Evolutionary conservation across 352 stramenopile genomes (phyloP).

Genomic region (Phytophthora macrochlamydospora): DNA sequence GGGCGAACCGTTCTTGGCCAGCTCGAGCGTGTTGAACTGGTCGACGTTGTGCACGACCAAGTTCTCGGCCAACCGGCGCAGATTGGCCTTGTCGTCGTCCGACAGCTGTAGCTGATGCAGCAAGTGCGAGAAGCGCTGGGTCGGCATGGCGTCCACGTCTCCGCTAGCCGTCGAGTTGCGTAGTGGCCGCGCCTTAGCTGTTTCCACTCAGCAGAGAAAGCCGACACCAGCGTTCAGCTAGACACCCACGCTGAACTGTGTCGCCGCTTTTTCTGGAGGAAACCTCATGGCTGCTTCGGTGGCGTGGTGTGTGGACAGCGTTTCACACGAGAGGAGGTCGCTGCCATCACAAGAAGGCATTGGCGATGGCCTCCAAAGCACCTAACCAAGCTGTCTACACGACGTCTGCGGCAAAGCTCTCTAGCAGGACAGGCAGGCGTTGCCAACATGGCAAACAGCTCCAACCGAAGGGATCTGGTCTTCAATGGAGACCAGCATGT

Average conservation of each 20-base stretch:
- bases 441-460: no score
- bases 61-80: slow-evolving; percentile 10
- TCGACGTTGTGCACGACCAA: slow-evolving; percentile 32
- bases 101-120: background rate
- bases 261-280: background rate
- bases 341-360: no score
- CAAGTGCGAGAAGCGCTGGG: background rate
- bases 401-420: no score
- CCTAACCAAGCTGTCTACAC: no score
- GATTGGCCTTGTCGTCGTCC: background rate
- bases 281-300: background rate
- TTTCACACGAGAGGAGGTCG: background rate
- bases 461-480: no score
- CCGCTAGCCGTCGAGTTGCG: background rate
- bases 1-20: background rate
- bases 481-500: no score
- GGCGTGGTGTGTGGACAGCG: background rate
- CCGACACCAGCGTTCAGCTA: background rate
- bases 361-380: no score
- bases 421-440: no score
- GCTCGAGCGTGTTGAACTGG: slow-evolving; percentile 13
- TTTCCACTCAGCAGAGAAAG: background rate
- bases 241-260: background rate
- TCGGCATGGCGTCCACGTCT: background rate
- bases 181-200: background rate